Percentiles rank a stretch among this genome's conserved stretches.
Evolutionary conservation across 1,284 basidiomycete genomes (phyloP).

Genomic region (Mycena sp.): DNA sequence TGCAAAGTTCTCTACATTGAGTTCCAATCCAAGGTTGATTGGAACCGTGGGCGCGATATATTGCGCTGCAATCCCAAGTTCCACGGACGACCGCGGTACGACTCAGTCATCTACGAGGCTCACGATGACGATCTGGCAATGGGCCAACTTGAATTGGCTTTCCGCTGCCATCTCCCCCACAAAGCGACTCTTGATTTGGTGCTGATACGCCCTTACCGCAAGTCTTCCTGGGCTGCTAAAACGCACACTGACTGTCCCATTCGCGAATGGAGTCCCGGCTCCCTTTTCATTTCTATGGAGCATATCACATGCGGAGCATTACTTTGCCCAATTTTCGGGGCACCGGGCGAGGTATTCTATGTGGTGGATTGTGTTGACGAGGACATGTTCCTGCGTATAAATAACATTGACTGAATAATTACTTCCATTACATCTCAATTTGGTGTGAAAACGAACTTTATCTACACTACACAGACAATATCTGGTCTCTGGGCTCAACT

Average conservation of each 20-base stretch:
- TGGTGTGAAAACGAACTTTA: background rate
- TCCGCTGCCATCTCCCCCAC: constrained; percentile 10
- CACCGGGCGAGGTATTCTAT: constrained; percentile 11
- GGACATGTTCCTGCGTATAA: constrained; percentile 20
- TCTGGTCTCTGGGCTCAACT: background rate
- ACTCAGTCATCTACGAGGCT: too few species aligned
- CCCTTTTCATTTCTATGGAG: constrained; percentile 9
- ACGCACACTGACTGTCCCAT: too few species aligned
- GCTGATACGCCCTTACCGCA: too few species aligned
- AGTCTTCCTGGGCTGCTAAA: too few species aligned
- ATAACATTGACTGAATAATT: constrained; percentile 7
- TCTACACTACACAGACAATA: background rate
- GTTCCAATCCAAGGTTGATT: too few species aligned
- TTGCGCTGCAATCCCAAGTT: too few species aligned
- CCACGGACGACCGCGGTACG: too few species aligned
- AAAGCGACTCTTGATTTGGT: constrained; percentile 10
- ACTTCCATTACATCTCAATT: background rate
- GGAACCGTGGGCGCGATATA: too few species aligned
- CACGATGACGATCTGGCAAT: too few species aligned
- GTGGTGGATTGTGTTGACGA: constrained; percentile 22
- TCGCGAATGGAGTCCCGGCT: background rate
- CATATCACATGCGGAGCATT: constrained; percentile 13
- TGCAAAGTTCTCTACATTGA: too few species aligned
- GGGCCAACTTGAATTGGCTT: constrained; percentile 7
- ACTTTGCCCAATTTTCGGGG: constrained; percentile 17